Conservation (phyloP, 2,329 filamentous ascomycete species). For the Ophiostoma populinum region DNA sequence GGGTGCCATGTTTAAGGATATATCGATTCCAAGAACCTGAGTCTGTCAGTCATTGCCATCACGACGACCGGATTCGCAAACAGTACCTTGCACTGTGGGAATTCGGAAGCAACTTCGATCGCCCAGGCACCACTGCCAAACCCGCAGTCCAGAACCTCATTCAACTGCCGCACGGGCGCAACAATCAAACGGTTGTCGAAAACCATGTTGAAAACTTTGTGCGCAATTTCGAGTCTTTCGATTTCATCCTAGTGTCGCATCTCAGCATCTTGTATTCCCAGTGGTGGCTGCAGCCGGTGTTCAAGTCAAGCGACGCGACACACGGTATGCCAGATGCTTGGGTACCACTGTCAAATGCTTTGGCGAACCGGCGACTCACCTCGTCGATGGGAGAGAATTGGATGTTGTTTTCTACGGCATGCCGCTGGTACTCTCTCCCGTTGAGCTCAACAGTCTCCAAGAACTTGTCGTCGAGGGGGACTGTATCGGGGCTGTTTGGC, state of each 20-base stretch:
- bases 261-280: background rate
- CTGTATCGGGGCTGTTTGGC: constrained; percentile 26
- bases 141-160: constrained; percentile 53
- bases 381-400: constrained; percentile 58
- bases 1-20: constrained; percentile 52
- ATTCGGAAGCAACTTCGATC: constrained; percentile 44
- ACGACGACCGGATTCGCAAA: background rate
- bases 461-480: constrained; percentile 38
- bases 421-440: constrained; percentile 49
- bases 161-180: constrained; percentile 40
- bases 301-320: too few relatives aligned
- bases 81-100: constrained; percentile 45
- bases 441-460: constrained; percentile 41
- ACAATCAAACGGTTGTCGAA: constrained; percentile 55
- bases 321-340: too few relatives aligned
- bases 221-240: constrained; percentile 45
- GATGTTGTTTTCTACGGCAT: constrained; percentile 44
- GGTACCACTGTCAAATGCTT: too few relatives aligned
- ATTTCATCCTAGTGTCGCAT: constrained; percentile 41
- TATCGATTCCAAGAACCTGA: constrained; percentile 55
- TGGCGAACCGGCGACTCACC: constrained; percentile 31
- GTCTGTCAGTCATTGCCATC: background rate
- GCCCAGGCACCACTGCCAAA: constrained; percentile 59
- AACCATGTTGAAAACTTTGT: constrained; percentile 41
- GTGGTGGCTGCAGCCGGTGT: too few relatives aligned